Evolutionary conservation across 1,139 yeast genomes (phyloP).

Genomic region (Pichia sp.): DNA sequence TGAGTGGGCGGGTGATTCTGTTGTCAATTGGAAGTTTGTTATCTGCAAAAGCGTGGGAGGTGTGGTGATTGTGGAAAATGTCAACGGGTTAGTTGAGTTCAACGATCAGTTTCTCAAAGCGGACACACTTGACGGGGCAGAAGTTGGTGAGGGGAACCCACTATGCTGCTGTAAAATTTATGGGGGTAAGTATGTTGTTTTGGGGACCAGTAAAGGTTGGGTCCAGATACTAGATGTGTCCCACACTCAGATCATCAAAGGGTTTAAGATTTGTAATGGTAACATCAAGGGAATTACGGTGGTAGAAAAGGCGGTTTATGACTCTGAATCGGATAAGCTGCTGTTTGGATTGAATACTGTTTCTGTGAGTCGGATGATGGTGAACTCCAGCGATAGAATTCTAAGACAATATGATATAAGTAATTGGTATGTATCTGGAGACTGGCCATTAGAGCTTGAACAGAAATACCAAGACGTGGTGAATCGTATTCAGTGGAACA

Average conservation of each 20-base stretch:
- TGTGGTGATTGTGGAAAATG: constrained; percentile 47
- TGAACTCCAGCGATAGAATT: constrained; percentile 77
- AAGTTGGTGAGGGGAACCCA: constrained; percentile 14
- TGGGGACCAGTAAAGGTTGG: constrained; percentile 81
- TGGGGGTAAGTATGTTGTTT: constrained; percentile 45
- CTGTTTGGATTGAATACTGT: constrained; percentile 38
- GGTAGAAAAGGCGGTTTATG: constrained; percentile 35
- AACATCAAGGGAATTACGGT: constrained; percentile 66
- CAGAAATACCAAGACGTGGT: constrained; percentile 90
- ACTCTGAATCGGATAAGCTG: background rate
- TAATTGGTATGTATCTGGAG: constrained; percentile 14
- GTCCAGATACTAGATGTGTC: constrained; percentile 41
- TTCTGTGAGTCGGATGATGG: constrained; percentile 34
- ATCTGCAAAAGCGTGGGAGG: constrained; percentile 46
- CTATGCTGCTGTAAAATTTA: constrained; percentile 29
- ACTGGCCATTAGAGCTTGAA: constrained; percentile 59
- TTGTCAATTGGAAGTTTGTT: constrained; percentile 25
- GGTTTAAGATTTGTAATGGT: constrained; percentile 52
- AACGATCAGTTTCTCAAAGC: background rate
- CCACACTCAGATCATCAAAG: constrained; percentile 32
- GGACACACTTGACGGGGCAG: constrained; percentile 14
- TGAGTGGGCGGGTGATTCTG: background rate
- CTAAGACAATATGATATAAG: constrained; percentile 55
- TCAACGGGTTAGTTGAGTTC: constrained; percentile 17
- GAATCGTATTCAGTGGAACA: constrained; percentile 83